Evolutionary conservation across 768 basidiomycete species (phyloP).

Genomic region (Trichaptum fuscoviolaceum): DNA sequence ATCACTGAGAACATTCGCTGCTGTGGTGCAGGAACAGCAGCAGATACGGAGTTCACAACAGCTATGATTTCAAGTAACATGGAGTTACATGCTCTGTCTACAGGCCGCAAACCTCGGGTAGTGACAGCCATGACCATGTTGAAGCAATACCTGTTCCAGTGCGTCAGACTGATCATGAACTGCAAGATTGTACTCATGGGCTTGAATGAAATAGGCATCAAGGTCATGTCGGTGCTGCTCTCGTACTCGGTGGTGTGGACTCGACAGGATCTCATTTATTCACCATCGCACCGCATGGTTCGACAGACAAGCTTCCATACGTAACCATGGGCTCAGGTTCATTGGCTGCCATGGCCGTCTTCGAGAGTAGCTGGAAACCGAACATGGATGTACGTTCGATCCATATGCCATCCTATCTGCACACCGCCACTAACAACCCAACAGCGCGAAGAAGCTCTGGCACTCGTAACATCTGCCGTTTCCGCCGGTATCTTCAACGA

Average conservation of each 20-base stretch:
- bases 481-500: slow-evolving; percentile 99
- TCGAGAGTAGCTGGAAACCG: slow-evolving; percentile 81
- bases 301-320: slow-evolving; percentile 96
- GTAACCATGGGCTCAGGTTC: slow-evolving; percentile 98
- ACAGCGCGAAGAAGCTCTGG: slow-evolving; percentile 77
- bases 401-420: not conserved
- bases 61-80: slow-evolving; percentile 95
- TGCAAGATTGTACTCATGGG: not conserved
- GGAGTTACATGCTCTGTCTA: slow-evolving; percentile 85
- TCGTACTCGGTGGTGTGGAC: slow-evolving; percentile 97
- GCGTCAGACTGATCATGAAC: slow-evolving; percentile 14
- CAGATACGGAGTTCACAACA: slow-evolving; percentile 94
- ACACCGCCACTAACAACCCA: not conserved
- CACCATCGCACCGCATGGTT: slow-evolving; percentile 94
- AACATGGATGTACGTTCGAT: slow-evolving; percentile 63
- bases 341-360: slow-evolving; percentile 97
- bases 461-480: slow-evolving; percentile 80
- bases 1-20: slow-evolving; percentile 94
- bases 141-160: slow-evolving; percentile 93
- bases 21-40: slow-evolving; percentile 99
- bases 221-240: slow-evolving; percentile 90
- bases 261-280: slow-evolving; percentile 90
- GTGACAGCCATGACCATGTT: slow-evolving; percentile 99
- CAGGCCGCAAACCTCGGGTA: slow-evolving; percentile 87
- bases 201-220: slow-evolving; percentile 57